phyloP scores from a whole-genome alignment of 306 rosid genomes.

The Castanospermum australe region DNA sequence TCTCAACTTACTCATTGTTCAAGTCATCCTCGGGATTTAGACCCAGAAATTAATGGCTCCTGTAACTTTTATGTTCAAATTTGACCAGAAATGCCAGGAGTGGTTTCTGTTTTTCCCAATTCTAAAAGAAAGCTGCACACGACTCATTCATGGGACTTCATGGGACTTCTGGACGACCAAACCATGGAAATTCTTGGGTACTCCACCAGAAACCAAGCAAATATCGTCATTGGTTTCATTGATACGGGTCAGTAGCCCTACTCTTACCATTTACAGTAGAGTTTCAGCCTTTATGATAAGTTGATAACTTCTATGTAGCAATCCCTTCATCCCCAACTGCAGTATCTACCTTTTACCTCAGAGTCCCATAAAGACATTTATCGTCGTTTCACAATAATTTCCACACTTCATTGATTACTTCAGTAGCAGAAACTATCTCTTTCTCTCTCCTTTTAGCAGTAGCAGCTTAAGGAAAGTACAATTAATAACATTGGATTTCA shows the following conservation, averaged over 20 bases:
- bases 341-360: neutral
- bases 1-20: neutral
- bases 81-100: conserved; percentile 72
- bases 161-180: conserved; percentile 78
- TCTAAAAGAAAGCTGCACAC: conserved; percentile 71
- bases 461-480: conserved; percentile 20
- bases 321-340: neutral
- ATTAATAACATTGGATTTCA: conserved; percentile 12
- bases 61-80: conserved; percentile 11
- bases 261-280: neutral
- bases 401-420: conserved; percentile 37
- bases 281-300: conserved; percentile 11
- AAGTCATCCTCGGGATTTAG: neutral
- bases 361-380: conserved; percentile 27
- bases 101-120: conserved; percentile 87
- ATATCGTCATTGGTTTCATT: conserved; percentile 80
- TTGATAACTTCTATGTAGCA: conserved; percentile 15
- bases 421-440: conserved; percentile 16
- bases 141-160: conserved; percentile 93
- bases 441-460: conserved; percentile 5
- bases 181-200: conserved; percentile 72
- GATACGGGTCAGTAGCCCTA: conserved; percentile 58
- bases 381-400: conserved; percentile 24
- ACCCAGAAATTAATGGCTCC: neutral
- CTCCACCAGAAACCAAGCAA: conserved; percentile 70